phyloP scores from a whole-genome alignment of 495 filamentous ascomycete genomes.

The Penicillium fimorum region DNA sequence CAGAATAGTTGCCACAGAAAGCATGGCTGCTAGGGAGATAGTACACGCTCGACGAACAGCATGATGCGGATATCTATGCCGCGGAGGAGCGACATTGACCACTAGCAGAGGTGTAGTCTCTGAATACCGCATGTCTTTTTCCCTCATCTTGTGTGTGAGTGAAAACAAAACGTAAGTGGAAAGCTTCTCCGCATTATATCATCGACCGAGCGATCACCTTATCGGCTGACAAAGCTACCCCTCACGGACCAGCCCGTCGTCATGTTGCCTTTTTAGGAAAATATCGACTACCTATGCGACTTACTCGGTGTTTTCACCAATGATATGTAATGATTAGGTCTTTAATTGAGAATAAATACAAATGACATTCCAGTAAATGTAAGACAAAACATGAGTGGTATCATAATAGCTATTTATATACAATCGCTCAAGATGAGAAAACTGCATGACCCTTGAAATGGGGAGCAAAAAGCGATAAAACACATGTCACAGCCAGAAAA shows the following conservation, averaged over 20 bases:
- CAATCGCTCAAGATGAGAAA: neutral
- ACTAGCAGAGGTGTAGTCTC: constrained; percentile 44
- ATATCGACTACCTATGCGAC: neutral
- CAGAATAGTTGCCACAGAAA: constrained; percentile 58
- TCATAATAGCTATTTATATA: constrained; percentile 7
- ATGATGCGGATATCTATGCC: constrained; percentile 66
- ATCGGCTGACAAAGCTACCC: constrained; percentile 13
- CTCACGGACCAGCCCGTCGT: neutral
- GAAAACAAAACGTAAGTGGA: neutral
- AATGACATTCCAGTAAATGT: neutral
- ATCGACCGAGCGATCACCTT: constrained; percentile 5
- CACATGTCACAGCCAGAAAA: neutral
- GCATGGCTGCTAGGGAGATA: constrained; percentile 53
- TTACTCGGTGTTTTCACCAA: neutral
- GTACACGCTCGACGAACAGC: constrained; percentile 71
- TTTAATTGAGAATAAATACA: neutral
- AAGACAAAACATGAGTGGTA: constrained; percentile 2
- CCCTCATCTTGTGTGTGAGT: constrained; percentile 34
- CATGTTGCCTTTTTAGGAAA: neutral
- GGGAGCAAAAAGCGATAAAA: neutral
- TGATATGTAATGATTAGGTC: no score
- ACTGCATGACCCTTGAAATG: neutral
- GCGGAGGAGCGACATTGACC: constrained; percentile 42
- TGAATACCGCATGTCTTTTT: constrained; percentile 42
- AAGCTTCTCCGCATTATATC: constrained; percentile 13